Base-by-base conservation (phyloP, 495 filamentous ascomycete species). In the Amphirosellinia nigrospora region DNA sequence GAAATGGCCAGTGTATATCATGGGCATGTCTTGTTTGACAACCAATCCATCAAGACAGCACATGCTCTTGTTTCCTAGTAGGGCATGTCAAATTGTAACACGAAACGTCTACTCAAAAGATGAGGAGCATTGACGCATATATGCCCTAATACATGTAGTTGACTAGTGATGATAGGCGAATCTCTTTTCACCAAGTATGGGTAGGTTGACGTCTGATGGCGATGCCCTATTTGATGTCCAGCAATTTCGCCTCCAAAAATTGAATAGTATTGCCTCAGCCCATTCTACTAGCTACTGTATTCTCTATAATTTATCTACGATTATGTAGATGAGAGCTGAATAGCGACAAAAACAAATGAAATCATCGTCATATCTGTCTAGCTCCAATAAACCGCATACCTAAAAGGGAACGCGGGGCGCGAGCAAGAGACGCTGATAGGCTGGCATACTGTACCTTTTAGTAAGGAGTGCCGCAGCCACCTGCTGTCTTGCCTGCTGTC, bases 371-470 rank as follows among this genome's bases (percentile, higher is more conserved):
- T 36, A 36, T 36, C 34, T 36, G 7, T 7, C 7, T 36, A 36
- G 3, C 3, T 36, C n/a, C n/a, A 36, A 7, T 36, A 36, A 7
- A n/a, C n/a, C 3, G 61, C n/a, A 48, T 59, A 60, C 65, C 65
- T 19, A 58, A 68, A 60, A 34, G 28, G 65, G 65, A 59, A 68
- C 53, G 65, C 48, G 38, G 52, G 65, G 52, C 15, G 52, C 10
- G 13, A 48, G 53, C 11, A 43, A 19, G 38, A 43, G 41, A 59
- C n/a, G 53, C 41, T 68, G 64, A 68, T 66, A 66, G 64, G 64
- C 38, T 45, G 36, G 28, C 36, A 15, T 19, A 34, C 21, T 28
- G 32, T 52, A 32, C 45, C 28, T 41, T 53, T 38, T 60, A 6
- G 55, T 13, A 36, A 58, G 10, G 55, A 36, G 55, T 11, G 34